These are phyloP conservation scores for Euphorbia celastroides DNA, from an alignment of 441 rosid genomes.

Conservation along the genomic window DNA sequence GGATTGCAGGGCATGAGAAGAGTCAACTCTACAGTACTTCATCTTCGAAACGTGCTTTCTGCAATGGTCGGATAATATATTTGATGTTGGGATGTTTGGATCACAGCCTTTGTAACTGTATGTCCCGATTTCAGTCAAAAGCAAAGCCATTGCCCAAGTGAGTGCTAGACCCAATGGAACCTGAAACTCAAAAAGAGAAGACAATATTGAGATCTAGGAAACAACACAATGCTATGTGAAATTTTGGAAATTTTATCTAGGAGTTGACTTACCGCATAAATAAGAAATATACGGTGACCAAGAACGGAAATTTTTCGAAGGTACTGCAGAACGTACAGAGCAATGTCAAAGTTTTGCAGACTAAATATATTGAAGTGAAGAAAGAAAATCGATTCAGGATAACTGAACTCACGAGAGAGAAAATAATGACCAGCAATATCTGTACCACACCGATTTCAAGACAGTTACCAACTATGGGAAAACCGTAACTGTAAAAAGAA, in stretches of 20 bases:
- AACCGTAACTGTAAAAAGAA: slow-evolving; percentile 89
- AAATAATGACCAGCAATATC: slow-evolving; percentile 71
- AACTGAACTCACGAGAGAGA: slow-evolving; percentile 80
- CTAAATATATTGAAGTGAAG: slow-evolving; percentile 3
- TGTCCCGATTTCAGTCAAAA: slow-evolving; percentile 77
- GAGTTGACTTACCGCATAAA: slow-evolving; percentile 71
- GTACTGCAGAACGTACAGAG: slow-evolving; percentile 49
- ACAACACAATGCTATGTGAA: not conserved
- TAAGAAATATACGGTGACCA: slow-evolving; percentile 88
- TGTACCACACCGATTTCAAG: slow-evolving; percentile 82
- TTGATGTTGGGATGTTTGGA: slow-evolving; percentile 64
- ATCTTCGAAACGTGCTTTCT: slow-evolving; percentile 71
- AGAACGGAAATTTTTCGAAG: slow-evolving; percentile 92
- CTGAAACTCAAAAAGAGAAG: slow-evolving; percentile 34
- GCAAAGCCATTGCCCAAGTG: slow-evolving; percentile 85
- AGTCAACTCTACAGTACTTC: slow-evolving; percentile 83
- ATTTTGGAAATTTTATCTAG: too few relatives aligned
- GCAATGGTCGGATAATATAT: slow-evolving; percentile 78
- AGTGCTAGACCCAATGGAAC: slow-evolving; percentile 92
- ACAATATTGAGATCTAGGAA: slow-evolving; percentile 12
- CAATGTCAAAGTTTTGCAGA: slow-evolving; percentile 12
- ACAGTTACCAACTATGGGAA: slow-evolving; percentile 85
- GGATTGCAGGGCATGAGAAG: slow-evolving; percentile 72
- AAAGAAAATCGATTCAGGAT: slow-evolving; percentile 10
- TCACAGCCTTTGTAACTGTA: slow-evolving; percentile 84